A percentile compares a stretch with the other conserved stretches of the same genome.
These are phyloP conservation scores for Boletus rubescentipes DNA, from an alignment of 768 basidiomycete species.

Conservation along the genomic window DNA sequence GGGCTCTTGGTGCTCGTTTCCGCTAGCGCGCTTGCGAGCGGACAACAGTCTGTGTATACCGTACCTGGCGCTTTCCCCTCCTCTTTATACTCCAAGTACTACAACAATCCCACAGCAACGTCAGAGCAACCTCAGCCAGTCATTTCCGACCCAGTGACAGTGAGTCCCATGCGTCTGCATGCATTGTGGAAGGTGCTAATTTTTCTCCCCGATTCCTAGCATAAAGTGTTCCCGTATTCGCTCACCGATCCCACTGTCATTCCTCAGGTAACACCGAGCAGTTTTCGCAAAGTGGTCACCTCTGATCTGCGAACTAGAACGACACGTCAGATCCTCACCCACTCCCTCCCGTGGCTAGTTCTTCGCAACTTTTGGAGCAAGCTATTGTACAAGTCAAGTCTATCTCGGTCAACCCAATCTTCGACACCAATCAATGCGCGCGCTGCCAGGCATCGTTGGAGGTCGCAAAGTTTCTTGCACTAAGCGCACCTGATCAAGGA, in stretches of 20 bases:
- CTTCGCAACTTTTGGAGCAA: constrained; percentile 44
- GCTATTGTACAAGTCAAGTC: constrained; percentile 60
- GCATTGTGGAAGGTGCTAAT: constrained; percentile 1
- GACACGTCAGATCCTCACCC: constrained; percentile 64
- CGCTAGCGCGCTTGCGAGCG: constrained; percentile 4
- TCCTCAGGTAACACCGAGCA: constrained; percentile 37
- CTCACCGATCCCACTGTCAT: constrained; percentile 64
- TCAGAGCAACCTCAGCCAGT: constrained; percentile 75
- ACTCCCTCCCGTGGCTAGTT: constrained; percentile 55
- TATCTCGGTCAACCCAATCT: constrained; percentile 51
- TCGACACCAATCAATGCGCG: constrained; percentile 54
- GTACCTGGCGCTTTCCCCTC: constrained; percentile 67
- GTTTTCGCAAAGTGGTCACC: background rate
- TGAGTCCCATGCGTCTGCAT: constrained; percentile 28
- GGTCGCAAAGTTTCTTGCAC: constrained; percentile 61
- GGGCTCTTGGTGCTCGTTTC: constrained; percentile 9
- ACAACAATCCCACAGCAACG: constrained; percentile 72
- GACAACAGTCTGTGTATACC: constrained; percentile 39
- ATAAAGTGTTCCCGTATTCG: constrained; percentile 54
- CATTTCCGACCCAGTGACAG: constrained; percentile 69
- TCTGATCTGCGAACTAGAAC: constrained; percentile 33
- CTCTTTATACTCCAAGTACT: constrained; percentile 61
- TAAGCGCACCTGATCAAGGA: constrained; percentile 61
- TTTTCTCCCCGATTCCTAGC: constrained; percentile 36
- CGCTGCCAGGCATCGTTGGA: constrained; percentile 61